Percentiles rank a stretch among this genome's conserved stretches.
Evolutionary conservation across 345 rosid genomes (phyloP).

Genomic region (Mallotus nudiflorus): DNA sequence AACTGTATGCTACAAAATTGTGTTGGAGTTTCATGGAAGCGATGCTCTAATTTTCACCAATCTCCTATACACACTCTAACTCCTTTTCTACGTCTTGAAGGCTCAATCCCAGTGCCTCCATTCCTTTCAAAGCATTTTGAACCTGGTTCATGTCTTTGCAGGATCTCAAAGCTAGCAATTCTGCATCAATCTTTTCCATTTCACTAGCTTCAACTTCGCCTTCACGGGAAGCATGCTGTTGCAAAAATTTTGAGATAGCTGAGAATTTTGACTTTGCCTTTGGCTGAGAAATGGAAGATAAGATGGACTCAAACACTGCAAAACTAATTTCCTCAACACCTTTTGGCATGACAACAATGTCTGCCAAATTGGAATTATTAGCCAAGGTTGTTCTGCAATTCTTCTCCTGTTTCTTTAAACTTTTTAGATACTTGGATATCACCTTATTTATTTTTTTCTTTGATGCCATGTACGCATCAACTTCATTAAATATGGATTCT

Average conservation of each 20-base stretch:
- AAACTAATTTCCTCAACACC: conserved; percentile 15
- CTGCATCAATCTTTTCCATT: conserved; percentile 8
- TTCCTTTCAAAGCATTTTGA: background rate
- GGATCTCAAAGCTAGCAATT: conserved; percentile 6
- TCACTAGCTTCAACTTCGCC: conserved; percentile 3
- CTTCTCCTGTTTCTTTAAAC: conserved; percentile 1
- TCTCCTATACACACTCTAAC: background rate
- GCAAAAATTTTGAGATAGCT: conserved; percentile 18
- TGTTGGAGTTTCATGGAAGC: background rate
- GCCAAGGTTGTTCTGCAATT: conserved; percentile 9
- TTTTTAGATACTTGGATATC: background rate
- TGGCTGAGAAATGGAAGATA: conserved; percentile 5
- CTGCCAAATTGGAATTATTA: background rate
- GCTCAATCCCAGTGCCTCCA: conserved; percentile 1
- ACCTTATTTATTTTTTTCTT: conserved; percentile 6
- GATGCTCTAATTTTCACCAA: background rate
- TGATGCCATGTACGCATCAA: conserved; percentile 6
- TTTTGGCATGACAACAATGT: conserved; percentile 10
- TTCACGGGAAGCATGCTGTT: conserved; percentile 14
- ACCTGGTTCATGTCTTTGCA: background rate
- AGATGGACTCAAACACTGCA: conserved; percentile 19
- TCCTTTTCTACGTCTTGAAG: conserved; percentile 1
- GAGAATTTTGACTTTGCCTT: conserved; percentile 22
- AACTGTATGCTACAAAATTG: background rate
- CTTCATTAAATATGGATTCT: background rate